phyloP scores from a whole-genome alignment of 441 rosid species.

The Bruguiera hainesii region DNA sequence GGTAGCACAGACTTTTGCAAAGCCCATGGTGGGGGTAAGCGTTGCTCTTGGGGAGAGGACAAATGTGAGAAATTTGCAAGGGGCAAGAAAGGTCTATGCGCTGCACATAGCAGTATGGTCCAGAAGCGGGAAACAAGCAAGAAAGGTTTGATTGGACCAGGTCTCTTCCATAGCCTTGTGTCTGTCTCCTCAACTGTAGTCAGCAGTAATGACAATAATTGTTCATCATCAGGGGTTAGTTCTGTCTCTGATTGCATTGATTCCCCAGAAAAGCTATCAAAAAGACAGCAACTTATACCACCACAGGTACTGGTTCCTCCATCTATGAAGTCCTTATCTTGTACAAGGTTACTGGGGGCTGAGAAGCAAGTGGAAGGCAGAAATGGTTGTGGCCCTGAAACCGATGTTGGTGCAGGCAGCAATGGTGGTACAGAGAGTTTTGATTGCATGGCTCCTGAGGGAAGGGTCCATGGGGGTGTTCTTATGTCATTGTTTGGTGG shows the following conservation, averaged over 20 bases:
- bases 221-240: constrained; percentile 56
- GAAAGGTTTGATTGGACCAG: constrained; percentile 62
- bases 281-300: constrained; percentile 68
- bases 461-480: constrained; percentile 93
- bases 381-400: constrained; percentile 13
- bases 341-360: constrained; percentile 26
- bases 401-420: constrained; percentile 18
- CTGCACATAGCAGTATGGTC: constrained; percentile 78
- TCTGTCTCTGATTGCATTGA: constrained; percentile 60
- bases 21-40: constrained; percentile 93
- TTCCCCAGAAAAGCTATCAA: constrained; percentile 44
- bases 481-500: constrained; percentile 89
- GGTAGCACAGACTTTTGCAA: constrained; percentile 95
- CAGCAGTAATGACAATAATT: constrained; percentile 50
- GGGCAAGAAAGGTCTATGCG: constrained; percentile 90
- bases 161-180: constrained; percentile 83
- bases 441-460: constrained; percentile 74
- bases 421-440: constrained; percentile 29
- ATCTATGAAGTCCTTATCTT: constrained; percentile 68
- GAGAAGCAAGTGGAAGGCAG: constrained; percentile 42
- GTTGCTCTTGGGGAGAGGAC: constrained; percentile 73
- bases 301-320: constrained; percentile 84
- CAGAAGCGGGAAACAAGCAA: constrained; percentile 44
- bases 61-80: constrained; percentile 93
- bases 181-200: constrained; percentile 46